phyloP scores from a whole-genome alignment of 257 asterid species.

The Capsicum baccatum region DNA sequence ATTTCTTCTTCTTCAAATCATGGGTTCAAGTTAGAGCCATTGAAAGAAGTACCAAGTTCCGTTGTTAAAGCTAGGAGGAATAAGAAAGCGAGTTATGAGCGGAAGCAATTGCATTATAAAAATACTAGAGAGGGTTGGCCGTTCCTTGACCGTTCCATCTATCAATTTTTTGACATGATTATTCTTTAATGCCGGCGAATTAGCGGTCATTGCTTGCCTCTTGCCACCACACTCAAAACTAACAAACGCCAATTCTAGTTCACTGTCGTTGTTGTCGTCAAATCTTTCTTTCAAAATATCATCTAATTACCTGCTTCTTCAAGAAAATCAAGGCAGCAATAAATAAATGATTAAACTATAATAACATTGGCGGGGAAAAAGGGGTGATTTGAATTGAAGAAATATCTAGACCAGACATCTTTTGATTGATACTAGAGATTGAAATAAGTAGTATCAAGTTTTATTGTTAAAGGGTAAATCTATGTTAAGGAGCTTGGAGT shows the following conservation, averaged over 20 bases:
- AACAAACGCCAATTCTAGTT: constrained; percentile 46
- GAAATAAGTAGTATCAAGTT: too few relatives aligned
- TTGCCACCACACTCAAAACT: constrained; percentile 74
- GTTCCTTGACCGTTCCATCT: constrained; percentile 53
- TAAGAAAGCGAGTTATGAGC: constrained; percentile 48
- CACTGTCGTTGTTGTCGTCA: constrained; percentile 29
- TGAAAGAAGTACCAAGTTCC: too few relatives aligned
- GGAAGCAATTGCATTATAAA: constrained; percentile 59
- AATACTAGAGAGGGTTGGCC: constrained; percentile 74
- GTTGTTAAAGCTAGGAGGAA: constrained; percentile 44
- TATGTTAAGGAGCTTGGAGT: too few relatives aligned
- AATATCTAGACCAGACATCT: constrained; percentile 45
- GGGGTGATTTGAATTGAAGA: constrained; percentile 50
- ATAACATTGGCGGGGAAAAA: constrained; percentile 57
- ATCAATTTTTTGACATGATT: constrained; percentile 41
- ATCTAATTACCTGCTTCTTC: not conserved
- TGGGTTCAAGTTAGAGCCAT: too few relatives aligned
- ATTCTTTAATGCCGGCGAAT: constrained; percentile 35
- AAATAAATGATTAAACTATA: constrained; percentile 26
- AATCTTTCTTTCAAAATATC: not conserved
- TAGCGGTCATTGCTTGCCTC: constrained; percentile 54
- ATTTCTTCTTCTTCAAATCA: too few relatives aligned
- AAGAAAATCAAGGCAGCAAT: not conserved
- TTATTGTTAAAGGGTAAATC: too few relatives aligned
- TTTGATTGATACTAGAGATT: too few relatives aligned